Evolutionary conservation across 495 filamentous ascomycete species (phyloP), one percentile per base, ranked within the genome.

Genomic region (Acidiella bohemica): DNA sequence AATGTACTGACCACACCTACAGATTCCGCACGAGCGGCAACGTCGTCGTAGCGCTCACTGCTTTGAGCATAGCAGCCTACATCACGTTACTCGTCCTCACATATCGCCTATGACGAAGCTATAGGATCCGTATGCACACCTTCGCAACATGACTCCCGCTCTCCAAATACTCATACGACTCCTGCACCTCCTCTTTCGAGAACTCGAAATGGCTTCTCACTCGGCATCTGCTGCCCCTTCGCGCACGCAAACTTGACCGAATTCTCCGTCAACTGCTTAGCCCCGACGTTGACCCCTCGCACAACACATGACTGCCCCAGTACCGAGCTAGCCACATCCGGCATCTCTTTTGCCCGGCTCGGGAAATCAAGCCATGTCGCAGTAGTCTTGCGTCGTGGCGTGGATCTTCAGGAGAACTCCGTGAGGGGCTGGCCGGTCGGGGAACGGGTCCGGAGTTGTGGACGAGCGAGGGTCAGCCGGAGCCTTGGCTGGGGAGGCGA

Each of bases 1-100:
- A n/a, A n/a, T n/a, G n/a, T n/a, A n/a, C n/a, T n/a, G n/a, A n/a
- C n/a, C n/a, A n/a, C n/a, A 3, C 13, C 12, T 12, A 23, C 20
- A 84, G 75, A 51, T 96, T 97, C 56, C 72, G 90, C 47, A 95
- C 86, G 7, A 90, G 82, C 59, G 86, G 87, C 12, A 83, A 67
- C 41, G 61, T 66, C 9, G 63, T 96, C 18, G 68, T 86, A n/a
- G 64, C 88, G 37, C 66, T 96, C 53, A 88, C 81, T 27, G 65
- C 62, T n/a, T 59, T 96, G 51, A 90, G 81, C 56, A 62, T 93
- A 21, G 76, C 73, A 19, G 81, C 86, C 14, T 96, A 94, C 63
- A 67, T 75, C 18, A 78, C 73, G 41, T 65, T 96, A 53, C 65
- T 93, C 39, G 76, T 78, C 10, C 63, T 96, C 54, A 80, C 86